These are phyloP conservation scores for Cryptococcus sp. DNA, from an alignment of 1,284 basidiomycete species.

Conservation along the genomic window DNA sequence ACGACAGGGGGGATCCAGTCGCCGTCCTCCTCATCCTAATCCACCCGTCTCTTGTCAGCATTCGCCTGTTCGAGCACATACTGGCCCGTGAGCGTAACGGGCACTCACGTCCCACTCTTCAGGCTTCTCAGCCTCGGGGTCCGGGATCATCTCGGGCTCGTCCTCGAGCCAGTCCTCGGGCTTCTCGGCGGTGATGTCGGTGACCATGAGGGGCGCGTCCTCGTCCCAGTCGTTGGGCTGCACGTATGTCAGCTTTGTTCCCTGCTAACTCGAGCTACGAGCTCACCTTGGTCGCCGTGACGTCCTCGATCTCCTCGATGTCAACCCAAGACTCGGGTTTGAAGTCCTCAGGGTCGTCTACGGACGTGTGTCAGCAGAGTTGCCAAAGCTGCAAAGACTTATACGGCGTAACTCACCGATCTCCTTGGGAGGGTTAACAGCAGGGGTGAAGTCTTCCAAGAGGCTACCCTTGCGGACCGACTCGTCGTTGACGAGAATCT, in stretches of 20 bases:
- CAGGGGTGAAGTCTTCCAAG: constrained; percentile 90
- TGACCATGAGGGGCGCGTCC: constrained; percentile 83
- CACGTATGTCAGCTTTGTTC: neutral
- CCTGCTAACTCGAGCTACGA: too few relatives aligned
- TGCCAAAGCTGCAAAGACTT: neutral
- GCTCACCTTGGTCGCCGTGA: constrained; percentile 72
- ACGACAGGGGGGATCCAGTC: constrained; percentile 93
- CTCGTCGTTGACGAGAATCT: constrained; percentile 88
- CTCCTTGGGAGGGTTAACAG: constrained; percentile 88
- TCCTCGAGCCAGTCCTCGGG: constrained; percentile 95
- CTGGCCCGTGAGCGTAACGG: neutral
- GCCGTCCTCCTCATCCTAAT: constrained; percentile 85
- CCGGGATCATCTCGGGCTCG: constrained; percentile 75
- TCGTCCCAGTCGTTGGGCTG: constrained; percentile 94
- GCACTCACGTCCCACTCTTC: constrained; percentile 84
- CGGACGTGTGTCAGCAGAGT: neutral
- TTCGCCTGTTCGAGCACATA: neutral
- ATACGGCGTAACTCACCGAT: constrained; percentile 56
- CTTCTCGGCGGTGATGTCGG: constrained; percentile 79
- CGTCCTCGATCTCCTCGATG: constrained; percentile 76
- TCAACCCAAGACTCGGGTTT: constrained; percentile 97
- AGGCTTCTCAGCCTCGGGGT: constrained; percentile 93
- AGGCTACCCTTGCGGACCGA: constrained; percentile 74
- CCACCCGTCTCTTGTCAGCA: neutral
- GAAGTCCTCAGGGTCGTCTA: constrained; percentile 76